Percentiles rank a stretch among this genome's conserved stretches.
Conservation (phyloP, 257 asterid species). For the Solanum stenotomum region DNA sequence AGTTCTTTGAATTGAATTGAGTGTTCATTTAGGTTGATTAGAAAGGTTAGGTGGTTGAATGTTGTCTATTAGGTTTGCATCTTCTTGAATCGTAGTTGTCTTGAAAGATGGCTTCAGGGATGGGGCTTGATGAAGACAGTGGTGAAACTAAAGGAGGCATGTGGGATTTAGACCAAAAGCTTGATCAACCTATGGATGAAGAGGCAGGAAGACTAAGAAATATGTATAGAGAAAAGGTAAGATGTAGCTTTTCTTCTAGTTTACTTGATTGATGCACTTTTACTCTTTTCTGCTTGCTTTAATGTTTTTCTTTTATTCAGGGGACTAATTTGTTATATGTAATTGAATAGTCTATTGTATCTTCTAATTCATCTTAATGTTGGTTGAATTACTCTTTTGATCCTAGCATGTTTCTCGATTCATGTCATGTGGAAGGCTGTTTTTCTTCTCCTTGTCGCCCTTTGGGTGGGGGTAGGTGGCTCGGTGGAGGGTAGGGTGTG, state of each 20-base stretch:
- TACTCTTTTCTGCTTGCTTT: neutral
- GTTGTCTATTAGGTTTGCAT: neutral
- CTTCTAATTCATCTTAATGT: neutral
- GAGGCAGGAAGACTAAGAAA: conserved; percentile 85
- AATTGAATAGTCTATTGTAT: neutral
- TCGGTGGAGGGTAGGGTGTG: neutral
- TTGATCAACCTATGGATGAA: conserved; percentile 99
- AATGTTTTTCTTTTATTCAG: neutral
- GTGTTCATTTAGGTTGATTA: conserved; percentile 1
- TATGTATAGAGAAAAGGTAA: conserved; percentile 86
- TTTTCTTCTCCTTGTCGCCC: neutral
- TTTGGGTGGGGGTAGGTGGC: too few species aligned
- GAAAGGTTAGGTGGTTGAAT: neutral
- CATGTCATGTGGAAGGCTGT: neutral
- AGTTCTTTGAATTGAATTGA: conserved; percentile 10
- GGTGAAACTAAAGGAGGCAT: conserved; percentile 64
- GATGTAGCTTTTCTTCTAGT: neutral
- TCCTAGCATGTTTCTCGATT: neutral
- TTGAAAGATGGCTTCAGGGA: conserved; percentile 35
- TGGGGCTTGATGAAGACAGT: conserved; percentile 39
- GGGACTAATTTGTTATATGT: neutral
- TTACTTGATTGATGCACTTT: neutral
- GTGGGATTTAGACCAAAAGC: conserved; percentile 96
- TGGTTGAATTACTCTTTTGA: neutral
- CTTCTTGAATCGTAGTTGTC: neutral